Conservation (phyloP, 768 basidiomycete species). For the Lactarius pseudohatsudake region DNA sequence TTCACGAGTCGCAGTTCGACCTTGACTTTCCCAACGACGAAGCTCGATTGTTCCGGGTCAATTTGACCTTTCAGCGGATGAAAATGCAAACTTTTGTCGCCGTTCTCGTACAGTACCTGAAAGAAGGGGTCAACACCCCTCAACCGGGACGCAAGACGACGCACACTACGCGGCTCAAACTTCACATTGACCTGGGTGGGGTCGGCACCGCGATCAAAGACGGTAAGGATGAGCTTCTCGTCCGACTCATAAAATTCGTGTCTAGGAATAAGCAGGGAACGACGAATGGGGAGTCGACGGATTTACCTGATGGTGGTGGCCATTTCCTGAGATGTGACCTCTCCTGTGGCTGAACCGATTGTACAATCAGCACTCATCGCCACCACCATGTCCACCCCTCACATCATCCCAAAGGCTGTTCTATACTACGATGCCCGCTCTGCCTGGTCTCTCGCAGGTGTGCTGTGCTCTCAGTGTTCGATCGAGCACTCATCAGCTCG, state of each 20-base stretch:
- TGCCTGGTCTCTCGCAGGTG: constrained; percentile 66
- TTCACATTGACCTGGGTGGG: constrained; percentile 57
- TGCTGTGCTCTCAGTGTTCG: constrained; percentile 8
- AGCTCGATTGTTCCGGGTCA: constrained; percentile 58
- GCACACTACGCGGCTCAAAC: constrained; percentile 65
- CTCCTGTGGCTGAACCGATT: neutral
- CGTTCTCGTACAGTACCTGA: constrained; percentile 63
- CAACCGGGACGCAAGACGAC: constrained; percentile 4
- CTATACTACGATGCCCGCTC: constrained; percentile 66
- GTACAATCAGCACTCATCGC: neutral
- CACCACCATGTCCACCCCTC: constrained; percentile 26
- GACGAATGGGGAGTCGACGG: neutral
- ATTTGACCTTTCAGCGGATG: constrained; percentile 85
- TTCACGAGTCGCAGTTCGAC: constrained; percentile 83
- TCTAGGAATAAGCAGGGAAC: constrained; percentile 17
- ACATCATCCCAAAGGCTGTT: constrained; percentile 66
- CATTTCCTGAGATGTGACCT: neutral
- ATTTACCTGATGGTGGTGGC: constrained; percentile 23
- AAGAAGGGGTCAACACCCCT: neutral
- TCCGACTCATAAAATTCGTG: constrained; percentile 91
- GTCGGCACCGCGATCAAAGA: constrained; percentile 79
- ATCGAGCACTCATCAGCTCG: neutral
- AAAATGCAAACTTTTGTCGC: constrained; percentile 67
- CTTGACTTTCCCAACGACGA: constrained; percentile 80
- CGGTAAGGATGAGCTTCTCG: constrained; percentile 65